Base-by-base conservation (phyloP, 73 alveolate species). In the Paramecium sonneborni region DNA sequence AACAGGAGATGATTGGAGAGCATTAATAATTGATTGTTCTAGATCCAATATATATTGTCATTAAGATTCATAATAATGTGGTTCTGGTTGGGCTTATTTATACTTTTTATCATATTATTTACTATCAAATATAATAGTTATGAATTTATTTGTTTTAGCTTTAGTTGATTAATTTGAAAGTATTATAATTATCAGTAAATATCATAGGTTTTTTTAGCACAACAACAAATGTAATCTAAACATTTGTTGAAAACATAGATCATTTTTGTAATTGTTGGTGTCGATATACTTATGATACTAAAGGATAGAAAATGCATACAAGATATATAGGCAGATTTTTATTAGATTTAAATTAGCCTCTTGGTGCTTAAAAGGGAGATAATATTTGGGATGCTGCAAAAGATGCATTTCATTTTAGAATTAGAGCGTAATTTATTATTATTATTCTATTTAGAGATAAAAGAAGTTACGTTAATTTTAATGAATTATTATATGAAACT, bases 151-250 rank as follows among this genome's bases (percentile, higher is more conserved):
- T 24, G 74, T 79, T 8, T 43, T 79, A 46, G 90, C 90, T 10
- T 46, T 79, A n/a, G 90, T 79, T 21, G 90, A 79, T 30, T 24
- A 79, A 46, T 79, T 79, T 34, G 90, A 79, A 79, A 79, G 90
- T 79, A 79, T 5, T 18, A 41, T n/a, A 23, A 0, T 20, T 39
- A 43, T 21, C 18, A 0, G 0, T 18, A 1, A 44, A 0, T 23
- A 41, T 39, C 0, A 24, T 23, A 79, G 90, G 34, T 30, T 79
- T 79, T 46, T 79, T 41, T 34, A 79, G 43, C 24, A 26, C 70
- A 5, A 12, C 44, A 7, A 24, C 69, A 12, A 79, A 79, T 79
- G 90, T 79, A 0, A 79, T 79, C 5, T 44, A 79, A 43, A 79
- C 90, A 2, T 79, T 38, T 79, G 72, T 79, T 24, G 90, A 79